Percentiles rank a stretch among this genome's conserved stretches.
Conservation (phyloP, 305 asterid genomes). For the Fraxinus platypoda region DNA sequence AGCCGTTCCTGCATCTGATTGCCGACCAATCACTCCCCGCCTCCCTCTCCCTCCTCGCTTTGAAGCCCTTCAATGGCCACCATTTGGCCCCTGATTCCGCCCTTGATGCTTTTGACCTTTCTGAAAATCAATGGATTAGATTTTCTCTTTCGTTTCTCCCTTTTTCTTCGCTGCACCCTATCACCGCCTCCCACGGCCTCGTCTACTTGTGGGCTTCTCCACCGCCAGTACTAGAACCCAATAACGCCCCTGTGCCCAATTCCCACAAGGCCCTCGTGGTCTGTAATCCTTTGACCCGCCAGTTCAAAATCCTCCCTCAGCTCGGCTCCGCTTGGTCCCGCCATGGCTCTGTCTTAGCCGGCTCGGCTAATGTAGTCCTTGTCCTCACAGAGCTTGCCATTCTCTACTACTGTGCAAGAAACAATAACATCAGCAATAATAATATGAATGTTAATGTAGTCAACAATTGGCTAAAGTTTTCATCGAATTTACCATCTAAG, state of each 20-base stretch:
- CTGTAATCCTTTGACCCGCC: conserved; percentile 73
- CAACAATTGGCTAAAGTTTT: conserved; percentile 71
- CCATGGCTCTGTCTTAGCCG: conserved; percentile 88
- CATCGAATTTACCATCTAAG: conserved; percentile 86
- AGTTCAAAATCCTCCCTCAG: conserved; percentile 71
- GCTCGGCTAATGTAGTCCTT: conserved; percentile 57
- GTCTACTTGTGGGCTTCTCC: conserved; percentile 77
- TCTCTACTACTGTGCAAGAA: conserved; percentile 48
- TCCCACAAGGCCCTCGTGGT: conserved; percentile 66
- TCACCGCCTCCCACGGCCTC: conserved; percentile 75
- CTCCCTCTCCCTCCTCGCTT: conserved; percentile 55
- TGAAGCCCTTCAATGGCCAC: conserved; percentile 80
- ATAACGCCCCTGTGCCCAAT: not conserved
- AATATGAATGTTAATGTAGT: not conserved
- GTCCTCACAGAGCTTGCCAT: conserved; percentile 96
- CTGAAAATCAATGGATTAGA: conserved; percentile 55
- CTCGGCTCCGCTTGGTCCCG: conserved; percentile 98
- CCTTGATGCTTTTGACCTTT: conserved; percentile 73
- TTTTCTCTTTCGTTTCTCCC: conserved; percentile 87
- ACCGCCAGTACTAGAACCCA: conserved; percentile 5
- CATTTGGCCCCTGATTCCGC: conserved; percentile 45
- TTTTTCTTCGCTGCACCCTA: conserved; percentile 73
- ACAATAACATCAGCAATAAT: not conserved
- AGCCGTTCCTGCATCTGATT: conserved; percentile 63
- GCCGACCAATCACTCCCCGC: conserved; percentile 41